A percentile compares a stretch with the other conserved stretches of the same genome.
These are phyloP conservation scores for Hypomyces rosellus DNA, from an alignment of 2,329 filamentous ascomycete genomes.

Conservation along the genomic window DNA sequence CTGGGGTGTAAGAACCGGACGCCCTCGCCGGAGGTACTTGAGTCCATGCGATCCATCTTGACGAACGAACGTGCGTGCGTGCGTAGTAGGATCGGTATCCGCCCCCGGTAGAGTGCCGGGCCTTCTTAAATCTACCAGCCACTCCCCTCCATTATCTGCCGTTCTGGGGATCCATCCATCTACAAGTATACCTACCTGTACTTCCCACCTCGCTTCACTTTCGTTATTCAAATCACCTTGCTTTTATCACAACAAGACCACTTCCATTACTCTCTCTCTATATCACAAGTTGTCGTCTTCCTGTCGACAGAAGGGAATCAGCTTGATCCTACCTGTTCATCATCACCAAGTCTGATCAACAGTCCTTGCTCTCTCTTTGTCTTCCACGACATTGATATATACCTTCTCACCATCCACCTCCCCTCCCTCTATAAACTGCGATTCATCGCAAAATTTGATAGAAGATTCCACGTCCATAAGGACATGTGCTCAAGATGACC, in stretches of 20 bases:
- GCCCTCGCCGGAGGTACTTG: slow-evolving; percentile 9
- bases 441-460: background rate
- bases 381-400: background rate
- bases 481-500: slow-evolving; percentile 55
- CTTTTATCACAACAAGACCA: background rate
- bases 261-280: too few relatives aligned
- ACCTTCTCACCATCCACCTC: background rate
- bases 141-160: slow-evolving; percentile 44
- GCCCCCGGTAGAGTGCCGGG: slow-evolving; percentile 44
- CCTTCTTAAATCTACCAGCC: slow-evolving; percentile 33
- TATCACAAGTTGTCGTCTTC: too few relatives aligned
- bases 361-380: background rate
- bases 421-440: background rate
- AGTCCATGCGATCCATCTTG: slow-evolving; percentile 6
- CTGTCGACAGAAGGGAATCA: too few relatives aligned
- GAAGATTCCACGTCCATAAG: slow-evolving; percentile 15
- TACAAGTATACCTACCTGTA: slow-evolving; percentile 35
- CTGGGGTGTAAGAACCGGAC: slow-evolving; percentile 28
- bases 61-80: slow-evolving; percentile 1
- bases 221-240: background rate
- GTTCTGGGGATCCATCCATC: slow-evolving; percentile 31
- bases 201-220: background rate
- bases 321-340: too few relatives aligned
- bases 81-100: slow-evolving; percentile 23
- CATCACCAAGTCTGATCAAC: too few relatives aligned